These are phyloP conservation scores for Termitomyces sp. DNA, from an alignment of 768 basidiomycete genomes.

Conservation along the genomic window DNA sequence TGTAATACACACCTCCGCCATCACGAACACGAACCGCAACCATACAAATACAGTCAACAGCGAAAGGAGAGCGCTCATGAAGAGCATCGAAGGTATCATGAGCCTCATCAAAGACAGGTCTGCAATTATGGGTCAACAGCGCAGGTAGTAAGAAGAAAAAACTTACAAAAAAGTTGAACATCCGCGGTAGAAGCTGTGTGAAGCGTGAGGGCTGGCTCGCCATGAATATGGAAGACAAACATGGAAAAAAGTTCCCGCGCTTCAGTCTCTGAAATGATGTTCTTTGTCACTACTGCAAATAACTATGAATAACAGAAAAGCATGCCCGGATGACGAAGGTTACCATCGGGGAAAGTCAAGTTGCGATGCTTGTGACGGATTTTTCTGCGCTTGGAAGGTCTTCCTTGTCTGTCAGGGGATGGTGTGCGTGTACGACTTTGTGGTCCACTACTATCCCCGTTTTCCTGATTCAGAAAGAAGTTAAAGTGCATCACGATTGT, in stretches of 20 bases:
- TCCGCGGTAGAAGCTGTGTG: slow-evolving; percentile 79
- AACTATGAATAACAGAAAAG: slow-evolving; percentile 8
- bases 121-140: slow-evolving; percentile 13
- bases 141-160: slow-evolving; percentile 15
- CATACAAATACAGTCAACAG: slow-evolving; percentile 90
- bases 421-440: slow-evolving; percentile 71
- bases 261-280: slow-evolving; percentile 74
- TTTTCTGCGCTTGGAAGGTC: slow-evolving; percentile 70
- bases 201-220: slow-evolving; percentile 11
- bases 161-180: slow-evolving; percentile 74
- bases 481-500: slow-evolving; percentile 3
- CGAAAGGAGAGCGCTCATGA: slow-evolving; percentile 88
- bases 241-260: slow-evolving; percentile 84
- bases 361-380: slow-evolving; percentile 57
- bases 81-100: slow-evolving; percentile 85
- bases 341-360: slow-evolving; percentile 77
- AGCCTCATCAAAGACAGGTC: slow-evolving; percentile 77
- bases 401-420: slow-evolving; percentile 62
- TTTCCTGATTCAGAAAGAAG: slow-evolving; percentile 46
- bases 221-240: slow-evolving; percentile 35
- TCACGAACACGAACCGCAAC: slow-evolving; percentile 88
- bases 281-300: slow-evolving; percentile 73
- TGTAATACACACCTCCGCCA: slow-evolving; percentile 62
- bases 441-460: slow-evolving; percentile 70
- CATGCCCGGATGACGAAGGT: neutral